Percentiles rank a stretch among this genome's conserved stretches.
Conservation (phyloP, 331 rosid species). For the Malus hybrid region DNA sequence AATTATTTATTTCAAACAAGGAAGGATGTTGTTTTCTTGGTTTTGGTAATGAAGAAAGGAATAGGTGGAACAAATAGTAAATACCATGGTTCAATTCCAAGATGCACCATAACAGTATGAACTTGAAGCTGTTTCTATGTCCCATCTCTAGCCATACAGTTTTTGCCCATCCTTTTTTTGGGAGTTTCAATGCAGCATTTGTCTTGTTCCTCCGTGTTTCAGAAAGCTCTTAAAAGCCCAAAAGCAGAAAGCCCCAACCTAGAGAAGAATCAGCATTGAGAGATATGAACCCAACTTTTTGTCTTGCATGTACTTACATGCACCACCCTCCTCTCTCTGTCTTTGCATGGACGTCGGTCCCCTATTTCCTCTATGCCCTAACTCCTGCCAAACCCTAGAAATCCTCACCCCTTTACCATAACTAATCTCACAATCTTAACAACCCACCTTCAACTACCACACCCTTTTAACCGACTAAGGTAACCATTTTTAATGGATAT, state of each 20-base stretch:
- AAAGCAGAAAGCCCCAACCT: constrained; percentile 3
- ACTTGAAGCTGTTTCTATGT: not conserved
- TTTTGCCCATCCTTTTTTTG: too few relatives aligned
- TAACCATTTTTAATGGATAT: not conserved
- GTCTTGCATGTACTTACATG: constrained; percentile 47
- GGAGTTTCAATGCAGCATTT: not conserved
- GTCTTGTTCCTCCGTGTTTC: constrained; percentile 16
- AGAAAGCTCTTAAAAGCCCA: constrained; percentile 14
- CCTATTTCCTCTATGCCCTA: constrained; percentile 9
- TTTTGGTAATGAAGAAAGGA: not conserved
- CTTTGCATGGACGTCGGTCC: constrained; percentile 42
- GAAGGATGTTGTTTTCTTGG: not conserved
- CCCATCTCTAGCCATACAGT: not conserved
- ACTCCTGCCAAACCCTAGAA: not conserved
- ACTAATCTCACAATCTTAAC: constrained; percentile 15
- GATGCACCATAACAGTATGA: not conserved
- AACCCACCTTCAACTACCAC: constrained; percentile 22
- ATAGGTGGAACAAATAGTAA: not conserved
- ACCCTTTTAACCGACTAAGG: constrained; percentile 3
- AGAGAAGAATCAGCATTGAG: constrained; percentile 14
- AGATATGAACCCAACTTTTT: constrained; percentile 30
- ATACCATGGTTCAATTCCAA: not conserved
- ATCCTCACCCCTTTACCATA: not conserved
- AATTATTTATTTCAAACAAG: not conserved
- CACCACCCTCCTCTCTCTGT: not conserved